Evolutionary conservation across 805 yeast species (phyloP), one percentile per base, ranked within the genome.

Genomic region (Candida methanosorbosa): DNA sequence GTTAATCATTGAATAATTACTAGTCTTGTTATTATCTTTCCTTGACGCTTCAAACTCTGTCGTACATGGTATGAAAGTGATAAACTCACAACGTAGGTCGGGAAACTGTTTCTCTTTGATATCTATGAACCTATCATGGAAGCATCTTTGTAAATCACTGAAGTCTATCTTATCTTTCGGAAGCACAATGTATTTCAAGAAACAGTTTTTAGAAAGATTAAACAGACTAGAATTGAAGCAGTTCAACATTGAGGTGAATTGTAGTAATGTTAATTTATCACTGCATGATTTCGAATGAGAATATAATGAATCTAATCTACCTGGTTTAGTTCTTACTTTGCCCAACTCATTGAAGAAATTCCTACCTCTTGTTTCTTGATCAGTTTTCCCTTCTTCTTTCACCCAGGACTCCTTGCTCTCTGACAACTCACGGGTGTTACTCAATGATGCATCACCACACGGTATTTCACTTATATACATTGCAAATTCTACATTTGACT

Each of bases 371-470:
- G 72, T 20, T 21, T 7, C 38, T 36, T 38, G 41, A 34, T n/a
- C 37, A 19, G 4, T 25, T 29, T 20, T 34, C 15, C 18, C 27
- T 7, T 20, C 32, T 13, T 24, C 17, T 11, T 14, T 28, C 32
- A 36, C 39, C 55, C 54, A 42, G 11, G 40, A 15, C 1, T 33
- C 37, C 23, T 36, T 38, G 35, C 38, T 44, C 34, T 33, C 34
- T 12, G 45, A 32, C 13, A 49, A 41, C 4, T 60, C 38, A 18
- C 52, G 48, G 1, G 57, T 27, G n/a, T 56, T 43, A 21, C 66
- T 68, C 75, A 86, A 71, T 5, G 94, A 80, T 1, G 84, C 78
- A 52, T 88, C 97, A 1, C 97, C 97, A 61, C 97, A 88, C 0
- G 97, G 97, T 0, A 79, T 64, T 41, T 82, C 92, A 9, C 88